Percentiles rank a stretch among this genome's conserved stretches.
These are phyloP conservation scores for Aspergillus avenaceus DNA, from an alignment of 495 filamentous ascomycete genomes.

Conservation along the genomic window DNA sequence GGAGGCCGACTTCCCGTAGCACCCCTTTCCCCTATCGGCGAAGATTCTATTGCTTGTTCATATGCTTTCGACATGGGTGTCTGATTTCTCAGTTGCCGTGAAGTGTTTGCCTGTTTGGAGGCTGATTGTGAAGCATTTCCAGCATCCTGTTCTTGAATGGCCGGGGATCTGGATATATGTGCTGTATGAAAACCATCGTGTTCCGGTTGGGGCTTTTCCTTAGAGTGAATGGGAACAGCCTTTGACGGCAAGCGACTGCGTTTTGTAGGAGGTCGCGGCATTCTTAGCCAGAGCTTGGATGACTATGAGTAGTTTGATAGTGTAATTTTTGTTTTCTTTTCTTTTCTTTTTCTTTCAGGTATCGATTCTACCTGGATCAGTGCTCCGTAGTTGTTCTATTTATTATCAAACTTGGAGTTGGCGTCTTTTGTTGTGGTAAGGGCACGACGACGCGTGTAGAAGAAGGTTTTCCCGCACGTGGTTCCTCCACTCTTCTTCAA, in stretches of 20 bases:
- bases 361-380: too few species aligned
- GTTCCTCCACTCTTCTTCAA: too few species aligned
- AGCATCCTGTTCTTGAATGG: neutral
- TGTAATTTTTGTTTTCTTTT: neutral
- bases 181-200: neutral
- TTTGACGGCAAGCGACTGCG: constrained; percentile 29
- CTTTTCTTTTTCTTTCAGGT: neutral
- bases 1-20: constrained; percentile 39
- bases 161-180: constrained; percentile 7
- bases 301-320: neutral
- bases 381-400: too few species aligned
- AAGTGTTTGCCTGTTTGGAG: constrained; percentile 16
- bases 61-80: constrained; percentile 32
- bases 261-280: constrained; percentile 43
- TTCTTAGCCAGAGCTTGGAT: constrained; percentile 5
- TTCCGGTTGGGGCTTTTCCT: constrained; percentile 1
- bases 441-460: too few species aligned
- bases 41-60: constrained; percentile 40
- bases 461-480: too few species aligned
- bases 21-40: constrained; percentile 29
- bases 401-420: too few species aligned
- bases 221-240: constrained; percentile 1
- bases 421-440: too few species aligned
- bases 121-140: constrained; percentile 2
- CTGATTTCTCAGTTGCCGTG: constrained; percentile 24